These are phyloP conservation scores for Raphanus raphanistrum DNA, from an alignment of 345 rosid species.

Conservation along the genomic window DNA sequence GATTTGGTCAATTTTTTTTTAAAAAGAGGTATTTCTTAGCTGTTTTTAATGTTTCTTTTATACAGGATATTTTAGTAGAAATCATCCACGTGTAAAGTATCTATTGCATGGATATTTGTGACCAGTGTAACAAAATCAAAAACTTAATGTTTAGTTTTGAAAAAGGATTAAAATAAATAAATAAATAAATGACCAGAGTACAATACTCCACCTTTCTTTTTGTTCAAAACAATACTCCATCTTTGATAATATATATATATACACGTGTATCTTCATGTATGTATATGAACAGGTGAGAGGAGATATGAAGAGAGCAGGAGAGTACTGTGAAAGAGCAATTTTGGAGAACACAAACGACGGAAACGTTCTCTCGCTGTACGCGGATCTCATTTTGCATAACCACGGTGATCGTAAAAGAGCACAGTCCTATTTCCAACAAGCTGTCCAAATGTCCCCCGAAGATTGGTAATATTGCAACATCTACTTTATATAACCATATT, in stretches of 20 bases:
- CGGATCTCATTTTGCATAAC: conserved; percentile 58
- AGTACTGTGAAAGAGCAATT: conserved; percentile 64
- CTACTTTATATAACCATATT: background rate
- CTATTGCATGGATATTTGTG: background rate
- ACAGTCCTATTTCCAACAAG: conserved; percentile 55
- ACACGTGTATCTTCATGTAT: background rate
- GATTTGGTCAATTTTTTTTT: background rate
- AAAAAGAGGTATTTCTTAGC: background rate
- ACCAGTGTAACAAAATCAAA: background rate
- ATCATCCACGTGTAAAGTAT: conserved; percentile 6
- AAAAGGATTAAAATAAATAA: no score
- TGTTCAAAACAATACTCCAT: background rate
- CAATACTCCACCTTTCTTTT: background rate
- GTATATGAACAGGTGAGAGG: conserved; percentile 47
- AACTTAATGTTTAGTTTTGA: background rate
- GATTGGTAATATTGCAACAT: conserved; percentile 49
- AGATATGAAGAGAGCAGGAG: conserved; percentile 62
- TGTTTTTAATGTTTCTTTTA: background rate
- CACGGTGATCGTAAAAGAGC: conserved; percentile 54
- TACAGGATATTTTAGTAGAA: conserved; percentile 9
- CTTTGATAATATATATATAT: background rate
- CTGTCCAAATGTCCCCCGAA: conserved; percentile 55
- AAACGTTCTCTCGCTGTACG: conserved; percentile 54
- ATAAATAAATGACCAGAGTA: background rate
- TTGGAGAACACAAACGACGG: conserved; percentile 64